phyloP scores from a whole-genome alignment of 441 rosid genomes.

The Brassica hybrid region DNA sequence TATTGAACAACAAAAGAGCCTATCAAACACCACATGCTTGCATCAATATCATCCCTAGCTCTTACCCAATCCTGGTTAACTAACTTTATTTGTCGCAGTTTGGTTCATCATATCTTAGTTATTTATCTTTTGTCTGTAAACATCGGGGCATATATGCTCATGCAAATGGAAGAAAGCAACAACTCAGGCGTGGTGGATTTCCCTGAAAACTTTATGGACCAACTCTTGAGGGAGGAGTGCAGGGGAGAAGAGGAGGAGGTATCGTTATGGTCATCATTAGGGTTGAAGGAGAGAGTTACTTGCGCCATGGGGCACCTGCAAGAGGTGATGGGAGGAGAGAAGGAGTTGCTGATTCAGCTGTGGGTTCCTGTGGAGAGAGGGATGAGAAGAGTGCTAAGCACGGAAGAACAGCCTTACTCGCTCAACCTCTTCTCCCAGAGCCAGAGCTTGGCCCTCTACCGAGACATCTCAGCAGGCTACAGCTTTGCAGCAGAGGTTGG shows the following conservation, averaged over 20 bases:
- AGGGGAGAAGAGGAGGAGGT: no score
- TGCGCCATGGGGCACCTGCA: slow-evolving; percentile 59
- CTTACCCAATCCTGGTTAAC: neutral
- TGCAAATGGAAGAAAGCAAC: slow-evolving; percentile 43
- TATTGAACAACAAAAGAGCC: slow-evolving; percentile 31
- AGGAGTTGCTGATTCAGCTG: slow-evolving; percentile 70
- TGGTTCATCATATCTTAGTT: neutral
- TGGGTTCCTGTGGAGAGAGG: slow-evolving; percentile 80
- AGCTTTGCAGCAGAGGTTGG: slow-evolving; percentile 66
- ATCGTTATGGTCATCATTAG: slow-evolving; percentile 35
- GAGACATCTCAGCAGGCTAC: slow-evolving; percentile 55
- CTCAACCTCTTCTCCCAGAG: slow-evolving; percentile 47
- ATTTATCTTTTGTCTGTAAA: neutral
- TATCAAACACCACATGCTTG: slow-evolving; percentile 28
- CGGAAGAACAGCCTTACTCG: slow-evolving; percentile 74
- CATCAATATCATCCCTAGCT: slow-evolving; percentile 23
- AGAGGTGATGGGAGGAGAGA: slow-evolving; percentile 53
- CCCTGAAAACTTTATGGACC: slow-evolving; percentile 73
- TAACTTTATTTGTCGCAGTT: slow-evolving; percentile 1
- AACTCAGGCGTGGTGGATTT: slow-evolving; percentile 46
- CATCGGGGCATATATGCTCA: slow-evolving; percentile 1
- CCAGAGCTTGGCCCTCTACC: slow-evolving; percentile 60
- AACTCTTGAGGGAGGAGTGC: slow-evolving; percentile 70
- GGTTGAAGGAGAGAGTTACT: slow-evolving; percentile 55
- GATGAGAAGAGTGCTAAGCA: slow-evolving; percentile 67